Evolutionary conservation across 208 protist genomes (phyloP), one percentile per base, ranked within the genome.

Genomic region (Leishmania tarentolae): DNA sequence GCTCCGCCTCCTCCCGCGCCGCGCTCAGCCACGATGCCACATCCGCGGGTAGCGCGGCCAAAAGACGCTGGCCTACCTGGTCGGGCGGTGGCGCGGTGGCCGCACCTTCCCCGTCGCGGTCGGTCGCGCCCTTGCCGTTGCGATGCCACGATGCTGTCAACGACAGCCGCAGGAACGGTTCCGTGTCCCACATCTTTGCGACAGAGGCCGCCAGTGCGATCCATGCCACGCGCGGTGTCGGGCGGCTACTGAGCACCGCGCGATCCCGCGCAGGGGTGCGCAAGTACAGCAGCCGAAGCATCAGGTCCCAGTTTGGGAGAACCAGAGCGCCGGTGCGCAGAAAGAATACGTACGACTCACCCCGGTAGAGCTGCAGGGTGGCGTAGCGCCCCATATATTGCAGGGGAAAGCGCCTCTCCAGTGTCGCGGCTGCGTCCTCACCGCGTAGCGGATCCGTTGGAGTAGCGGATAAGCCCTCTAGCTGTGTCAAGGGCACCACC

Each of bases 281-380:
- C 52, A 89, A 68, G 69, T 88, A 92, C 59, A 91, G 47, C 50
- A 92, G 65, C 0, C 87, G 87, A 40, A 87, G 52, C 72, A 73
- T 78, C 73, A 88, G 74, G 73, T 94, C 91, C 91, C 91, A 94
- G 37, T 84, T 72, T 1, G 81, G 85, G 1, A 80, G 57, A 15
- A 84, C 74, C 42, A 86, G 8, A 11, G 86, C 6, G 28, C 88
- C 88, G 1, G 84, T 52, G 68, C 66, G 19, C 2, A 94, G 68
- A 13, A 94, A 82, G 37, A 94, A 73, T 2, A 94, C 71, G 70
- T 94, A 94, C 1, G 91, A 91, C 83, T 94, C 91, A 0, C 91
- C 91, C 0, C 86, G 83, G 61, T 94, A 93, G 19, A 94, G 85
- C 42, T 86, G 53, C 50, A 94, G 76, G 2, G 75, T 56, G 1